Evolutionary conservation across 164 flowering plant species (phyloP).

Genomic region (Sextonia rubra): DNA sequence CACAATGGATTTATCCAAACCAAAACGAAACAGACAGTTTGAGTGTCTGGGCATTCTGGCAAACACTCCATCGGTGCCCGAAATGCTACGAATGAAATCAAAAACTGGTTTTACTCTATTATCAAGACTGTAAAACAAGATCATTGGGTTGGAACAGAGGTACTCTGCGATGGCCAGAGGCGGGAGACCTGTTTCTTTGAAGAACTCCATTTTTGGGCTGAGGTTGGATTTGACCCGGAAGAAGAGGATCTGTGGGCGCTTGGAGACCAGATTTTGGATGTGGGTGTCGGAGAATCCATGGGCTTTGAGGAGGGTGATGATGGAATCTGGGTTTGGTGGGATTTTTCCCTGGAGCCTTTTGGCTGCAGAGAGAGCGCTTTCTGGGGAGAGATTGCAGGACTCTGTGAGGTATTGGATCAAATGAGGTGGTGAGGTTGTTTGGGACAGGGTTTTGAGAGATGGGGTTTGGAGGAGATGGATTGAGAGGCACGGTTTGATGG

Average conservation of each 20-base stretch:
- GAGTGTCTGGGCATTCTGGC: not conserved
- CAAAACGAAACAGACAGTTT: not conserved
- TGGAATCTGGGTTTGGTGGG: slow-evolving; percentile 8
- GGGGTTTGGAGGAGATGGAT: slow-evolving; percentile 2
- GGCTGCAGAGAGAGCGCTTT: not conserved
- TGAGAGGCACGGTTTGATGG: not conserved
- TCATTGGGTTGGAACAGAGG: not conserved
- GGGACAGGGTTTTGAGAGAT: slow-evolving; percentile 3
- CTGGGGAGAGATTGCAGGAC: slow-evolving; percentile 8
- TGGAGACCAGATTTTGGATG: slow-evolving; percentile 4
- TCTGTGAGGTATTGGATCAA: slow-evolving; percentile 9
- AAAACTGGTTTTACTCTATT: slow-evolving; percentile 12
- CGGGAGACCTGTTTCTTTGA: slow-evolving; percentile 16
- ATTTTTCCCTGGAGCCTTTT: not conserved
- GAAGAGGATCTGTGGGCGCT: slow-evolving; percentile 2
- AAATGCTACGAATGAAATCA: slow-evolving; percentile 2
- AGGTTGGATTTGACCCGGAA: slow-evolving; percentile 6
- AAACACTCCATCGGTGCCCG: not conserved
- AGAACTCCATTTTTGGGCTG: slow-evolving; percentile 21
- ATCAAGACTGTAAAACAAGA: slow-evolving; percentile 10
- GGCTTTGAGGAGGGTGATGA: slow-evolving; percentile 9
- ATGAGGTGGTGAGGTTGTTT: too few species aligned
- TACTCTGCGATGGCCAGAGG: slow-evolving; percentile 1
- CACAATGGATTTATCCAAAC: not conserved
- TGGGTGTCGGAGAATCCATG: slow-evolving; percentile 9